These are phyloP conservation scores for Tremella mesenterica DNA, from an alignment of 768 basidiomycete genomes.

Conservation along the genomic window DNA sequence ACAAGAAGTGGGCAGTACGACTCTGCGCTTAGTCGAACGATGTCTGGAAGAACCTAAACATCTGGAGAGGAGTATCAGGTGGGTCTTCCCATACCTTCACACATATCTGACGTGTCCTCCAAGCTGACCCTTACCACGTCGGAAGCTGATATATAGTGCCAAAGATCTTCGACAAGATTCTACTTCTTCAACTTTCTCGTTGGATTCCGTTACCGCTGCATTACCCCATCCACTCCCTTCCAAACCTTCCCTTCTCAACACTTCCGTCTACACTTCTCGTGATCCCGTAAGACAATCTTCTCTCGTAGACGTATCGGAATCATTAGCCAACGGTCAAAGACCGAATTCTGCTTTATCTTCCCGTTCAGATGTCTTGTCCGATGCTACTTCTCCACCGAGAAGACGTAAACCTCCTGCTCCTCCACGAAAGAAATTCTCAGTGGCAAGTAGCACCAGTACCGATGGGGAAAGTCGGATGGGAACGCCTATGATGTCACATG, in stretches of 20 bases:
- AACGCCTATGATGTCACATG: not conserved
- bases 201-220: constrained; percentile 25
- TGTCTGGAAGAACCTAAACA: constrained; percentile 53
- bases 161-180: constrained; percentile 25
- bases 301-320: constrained; percentile 31
- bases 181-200: constrained; percentile 21
- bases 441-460: not conserved
- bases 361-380: not conserved
- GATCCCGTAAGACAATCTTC: constrained; percentile 36
- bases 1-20: constrained; percentile 75
- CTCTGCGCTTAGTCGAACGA: constrained; percentile 80
- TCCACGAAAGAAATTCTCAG: constrained; percentile 17
- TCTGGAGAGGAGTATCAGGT: constrained; percentile 30
- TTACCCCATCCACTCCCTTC: constrained; percentile 11
- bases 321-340: constrained; percentile 12
- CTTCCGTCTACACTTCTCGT: constrained; percentile 36
- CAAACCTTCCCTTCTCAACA: constrained; percentile 1
- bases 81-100: constrained; percentile 4
- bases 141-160: too few species aligned
- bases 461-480: not conserved
- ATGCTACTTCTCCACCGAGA: constrained; percentile 8
- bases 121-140: constrained; percentile 3
- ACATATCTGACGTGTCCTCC: not conserved
- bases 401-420: constrained; percentile 27
- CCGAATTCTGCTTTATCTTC: not conserved